These are phyloP conservation scores for Penium margaritaceum DNA, from an alignment of 139 green algal genomes.

Conservation along the genomic window DNA sequence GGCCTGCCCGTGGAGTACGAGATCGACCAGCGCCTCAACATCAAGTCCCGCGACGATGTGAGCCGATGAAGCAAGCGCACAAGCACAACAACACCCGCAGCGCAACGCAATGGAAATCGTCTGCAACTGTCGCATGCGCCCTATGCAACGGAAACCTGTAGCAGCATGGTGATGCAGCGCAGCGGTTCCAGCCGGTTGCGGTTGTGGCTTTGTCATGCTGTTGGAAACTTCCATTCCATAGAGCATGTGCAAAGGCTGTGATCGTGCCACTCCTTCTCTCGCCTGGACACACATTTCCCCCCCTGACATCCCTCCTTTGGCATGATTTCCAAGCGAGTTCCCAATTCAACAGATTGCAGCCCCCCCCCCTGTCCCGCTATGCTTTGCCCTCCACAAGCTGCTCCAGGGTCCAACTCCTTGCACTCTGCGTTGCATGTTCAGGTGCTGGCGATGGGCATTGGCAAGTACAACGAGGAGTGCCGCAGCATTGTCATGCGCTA, in stretches of 20 bases:
- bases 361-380: not conserved
- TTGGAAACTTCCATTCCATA: too few species aligned
- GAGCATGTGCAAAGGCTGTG: too few species aligned
- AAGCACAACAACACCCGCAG: too few species aligned
- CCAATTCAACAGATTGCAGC: not conserved
- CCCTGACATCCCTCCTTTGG: not conserved
- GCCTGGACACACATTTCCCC: not conserved
- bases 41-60: slow-evolving; percentile 39
- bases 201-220: too few species aligned
- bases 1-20: slow-evolving; percentile 97
- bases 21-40: slow-evolving; percentile 91
- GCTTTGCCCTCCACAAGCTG: not conserved
- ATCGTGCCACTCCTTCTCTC: not conserved
- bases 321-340: too few species aligned
- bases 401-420: not conserved
- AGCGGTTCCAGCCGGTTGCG: not conserved
- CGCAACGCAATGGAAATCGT: not conserved
- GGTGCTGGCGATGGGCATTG: slow-evolving; percentile 89
- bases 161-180: not conserved
- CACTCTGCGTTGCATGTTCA: slow-evolving; percentile 42
- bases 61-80: not conserved
- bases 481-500: slow-evolving; percentile 95
- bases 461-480: slow-evolving; percentile 98
- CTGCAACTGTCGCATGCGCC: not conserved
- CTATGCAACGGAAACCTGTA: not conserved